Evolutionary conservation across 2,329 filamentous ascomycete species (phyloP), one percentile per base, ranked within the genome.

Genomic region (Phaeosphaeriaceae sp.): DNA sequence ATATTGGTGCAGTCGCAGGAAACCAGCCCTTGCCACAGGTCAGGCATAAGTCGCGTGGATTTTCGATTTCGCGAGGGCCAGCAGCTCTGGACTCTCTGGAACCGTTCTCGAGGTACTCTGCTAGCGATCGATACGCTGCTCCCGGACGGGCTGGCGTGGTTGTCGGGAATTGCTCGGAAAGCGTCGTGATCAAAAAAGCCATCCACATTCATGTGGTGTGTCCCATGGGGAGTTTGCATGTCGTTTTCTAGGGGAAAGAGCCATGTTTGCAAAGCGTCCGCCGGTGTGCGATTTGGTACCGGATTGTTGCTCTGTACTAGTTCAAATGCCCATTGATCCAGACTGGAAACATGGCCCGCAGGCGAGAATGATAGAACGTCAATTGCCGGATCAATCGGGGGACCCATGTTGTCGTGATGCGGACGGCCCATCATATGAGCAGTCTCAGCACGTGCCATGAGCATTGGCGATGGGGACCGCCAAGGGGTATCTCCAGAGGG

Each of bases 301-400:
- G 74, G 69, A 54, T 77, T 71, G 51, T 73, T 75, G 58, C 66
- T 75, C 50, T 77, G 74, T 45, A 76, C 73, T 1, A 77, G 62
- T 56, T 76, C 74, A 53, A 77, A 77, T 15, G 74, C 69, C 74
- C 74, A 77, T 56, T 76, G 73, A 53, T 76, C 73, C 20, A 77
- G 64, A 51, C 72, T 74, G 7, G 68, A 73, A 20, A 75, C 72
- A 53, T 73, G 73, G n/a, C 65, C 69, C 11, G 72, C 63, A 13
- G 73, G 73, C 25, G 73, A 71, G 54, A 76, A 77, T 1, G 73
- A 71, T 45, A 76, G 66, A 53, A 71, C 75, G 33, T 76, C 73
- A 57, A 77, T 77, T 25, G 73, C 73, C 7, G 74, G 74, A 54
- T 77, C 74, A 22, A 77, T 77, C 2, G 74, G 74, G 17, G 74